Evolutionary conservation across 1,139 yeast genomes (phyloP).

Genomic region (Arxiozyma slooffiae): DNA sequence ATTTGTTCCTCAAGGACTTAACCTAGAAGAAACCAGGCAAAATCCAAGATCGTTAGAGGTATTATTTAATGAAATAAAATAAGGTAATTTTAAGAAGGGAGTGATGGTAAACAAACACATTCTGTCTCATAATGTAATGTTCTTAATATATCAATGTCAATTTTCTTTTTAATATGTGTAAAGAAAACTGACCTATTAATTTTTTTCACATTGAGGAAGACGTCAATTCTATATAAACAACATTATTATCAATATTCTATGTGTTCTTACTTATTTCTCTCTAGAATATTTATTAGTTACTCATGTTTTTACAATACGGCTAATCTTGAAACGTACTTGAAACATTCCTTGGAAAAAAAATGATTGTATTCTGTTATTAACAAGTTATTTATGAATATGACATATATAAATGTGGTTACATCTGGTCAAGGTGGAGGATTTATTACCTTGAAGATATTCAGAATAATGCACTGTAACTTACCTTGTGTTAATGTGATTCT

Average conservation of each 20-base stretch:
- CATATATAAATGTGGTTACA: too few relatives aligned
- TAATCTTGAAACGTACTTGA: background rate
- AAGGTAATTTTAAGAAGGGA: too few relatives aligned
- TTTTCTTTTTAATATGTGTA: background rate
- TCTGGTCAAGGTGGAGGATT: too few relatives aligned
- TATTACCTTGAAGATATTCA: background rate
- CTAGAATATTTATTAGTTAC: background rate
- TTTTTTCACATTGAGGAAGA: too few relatives aligned
- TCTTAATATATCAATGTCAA: background rate
- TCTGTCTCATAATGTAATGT: background rate
- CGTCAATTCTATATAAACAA: too few relatives aligned
- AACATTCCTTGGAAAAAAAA: background rate
- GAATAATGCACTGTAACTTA: background rate
- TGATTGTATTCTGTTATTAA: background rate
- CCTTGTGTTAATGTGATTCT: background rate
- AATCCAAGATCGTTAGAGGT: background rate
- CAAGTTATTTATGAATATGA: background rate
- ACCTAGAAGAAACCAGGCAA: background rate
- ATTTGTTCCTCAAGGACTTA: background rate
- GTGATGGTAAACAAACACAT: background rate
- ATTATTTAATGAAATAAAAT: background rate
- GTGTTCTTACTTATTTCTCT: too few relatives aligned
- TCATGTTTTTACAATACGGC: background rate
- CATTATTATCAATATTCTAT: too few relatives aligned
- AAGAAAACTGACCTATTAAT: background rate